Conservation (phyloP, 208 protist species). For the Trypanosoma brucei region DNA sequence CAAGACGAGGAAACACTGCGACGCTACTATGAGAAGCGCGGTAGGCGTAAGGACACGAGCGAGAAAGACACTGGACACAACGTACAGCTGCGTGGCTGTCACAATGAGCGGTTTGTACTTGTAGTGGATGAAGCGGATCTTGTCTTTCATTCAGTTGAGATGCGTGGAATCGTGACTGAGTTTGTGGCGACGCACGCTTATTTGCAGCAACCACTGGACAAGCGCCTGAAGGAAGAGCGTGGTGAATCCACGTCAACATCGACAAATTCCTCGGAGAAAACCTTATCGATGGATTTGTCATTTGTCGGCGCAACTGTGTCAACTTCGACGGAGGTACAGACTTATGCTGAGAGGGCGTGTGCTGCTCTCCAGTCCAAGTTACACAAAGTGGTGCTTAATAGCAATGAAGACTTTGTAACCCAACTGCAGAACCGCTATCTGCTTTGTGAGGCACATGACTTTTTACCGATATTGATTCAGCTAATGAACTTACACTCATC, state of each 20-base stretch:
- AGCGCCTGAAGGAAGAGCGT: slow-evolving; percentile 7
- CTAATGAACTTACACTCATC: slow-evolving; percentile 83
- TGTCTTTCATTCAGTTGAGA: slow-evolving; percentile 64
- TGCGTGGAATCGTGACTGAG: slow-evolving; percentile 38
- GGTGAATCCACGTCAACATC: slow-evolving; percentile 11
- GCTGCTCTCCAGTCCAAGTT: slow-evolving; percentile 23
- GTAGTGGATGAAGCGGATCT: slow-evolving; percentile 88
- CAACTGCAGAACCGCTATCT: slow-evolving; percentile 77
- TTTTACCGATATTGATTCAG: slow-evolving; percentile 73
- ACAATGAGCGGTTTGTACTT: slow-evolving; percentile 51
- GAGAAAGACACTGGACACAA: background rate
- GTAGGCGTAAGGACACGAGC: background rate
- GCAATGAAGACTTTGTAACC: slow-evolving; percentile 47
- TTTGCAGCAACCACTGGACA: background rate
- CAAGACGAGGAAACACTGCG: slow-evolving; percentile 55
- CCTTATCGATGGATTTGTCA: slow-evolving; percentile 52
- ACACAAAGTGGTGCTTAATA: slow-evolving; percentile 42
- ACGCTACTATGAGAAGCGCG: slow-evolving; percentile 28
- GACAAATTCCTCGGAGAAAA: background rate
- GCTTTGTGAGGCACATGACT: slow-evolving; percentile 60
- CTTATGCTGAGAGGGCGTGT: slow-evolving; percentile 32
- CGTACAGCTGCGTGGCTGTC: slow-evolving; percentile 13
- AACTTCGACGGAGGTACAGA: slow-evolving; percentile 41
- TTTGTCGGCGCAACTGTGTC: slow-evolving; percentile 86
- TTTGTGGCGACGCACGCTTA: slow-evolving; percentile 29